These are phyloP conservation scores for Plasmopara halstedii DNA, from an alignment of 352 stramenopile species.

Conservation along the genomic window DNA sequence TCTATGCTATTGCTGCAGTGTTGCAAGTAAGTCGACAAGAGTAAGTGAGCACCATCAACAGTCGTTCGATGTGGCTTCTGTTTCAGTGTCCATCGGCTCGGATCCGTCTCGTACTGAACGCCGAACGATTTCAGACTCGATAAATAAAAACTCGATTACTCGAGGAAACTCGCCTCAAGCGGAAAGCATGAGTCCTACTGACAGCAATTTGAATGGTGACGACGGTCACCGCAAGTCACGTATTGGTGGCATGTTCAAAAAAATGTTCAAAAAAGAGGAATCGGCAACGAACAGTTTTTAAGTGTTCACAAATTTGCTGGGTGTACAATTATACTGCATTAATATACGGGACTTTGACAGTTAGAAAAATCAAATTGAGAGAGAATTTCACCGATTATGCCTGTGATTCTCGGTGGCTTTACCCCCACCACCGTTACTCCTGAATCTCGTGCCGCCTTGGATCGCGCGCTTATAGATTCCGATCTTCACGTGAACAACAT, in stretches of 20 bases:
- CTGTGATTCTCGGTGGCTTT: slow-evolving; percentile 20
- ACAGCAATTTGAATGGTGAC: slow-evolving; percentile 53
- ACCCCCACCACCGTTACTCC: slow-evolving; percentile 12
- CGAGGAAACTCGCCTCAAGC: slow-evolving; percentile 17
- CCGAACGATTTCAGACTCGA: slow-evolving; percentile 36
- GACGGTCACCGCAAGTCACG: slow-evolving; percentile 64
- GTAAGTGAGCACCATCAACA: slow-evolving; percentile 43
- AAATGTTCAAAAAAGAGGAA: slow-evolving; percentile 87
- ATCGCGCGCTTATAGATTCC: slow-evolving; percentile 14
- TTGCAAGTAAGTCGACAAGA: slow-evolving; percentile 10
- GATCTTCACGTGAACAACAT: slow-evolving; percentile 20
- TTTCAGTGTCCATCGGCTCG: slow-evolving; percentile 39
- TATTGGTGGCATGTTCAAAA: slow-evolving; percentile 84
- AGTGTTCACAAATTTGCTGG: too few species aligned
- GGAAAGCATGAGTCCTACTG: slow-evolving; percentile 21
- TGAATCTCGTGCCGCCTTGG: slow-evolving; percentile 14
- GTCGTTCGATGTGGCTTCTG: slow-evolving; percentile 50
- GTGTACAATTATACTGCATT: slow-evolving; percentile 15
- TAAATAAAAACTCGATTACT: slow-evolving; percentile 40
- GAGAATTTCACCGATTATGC: too few species aligned
- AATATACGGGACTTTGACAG: too few species aligned
- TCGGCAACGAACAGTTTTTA: too few species aligned
- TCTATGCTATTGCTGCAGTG: slow-evolving; percentile 1
- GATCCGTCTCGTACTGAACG: slow-evolving; percentile 24
- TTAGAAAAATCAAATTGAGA: too few species aligned